Conservation (phyloP, 129 eudicot species). For the Daucus carota region DNA sequence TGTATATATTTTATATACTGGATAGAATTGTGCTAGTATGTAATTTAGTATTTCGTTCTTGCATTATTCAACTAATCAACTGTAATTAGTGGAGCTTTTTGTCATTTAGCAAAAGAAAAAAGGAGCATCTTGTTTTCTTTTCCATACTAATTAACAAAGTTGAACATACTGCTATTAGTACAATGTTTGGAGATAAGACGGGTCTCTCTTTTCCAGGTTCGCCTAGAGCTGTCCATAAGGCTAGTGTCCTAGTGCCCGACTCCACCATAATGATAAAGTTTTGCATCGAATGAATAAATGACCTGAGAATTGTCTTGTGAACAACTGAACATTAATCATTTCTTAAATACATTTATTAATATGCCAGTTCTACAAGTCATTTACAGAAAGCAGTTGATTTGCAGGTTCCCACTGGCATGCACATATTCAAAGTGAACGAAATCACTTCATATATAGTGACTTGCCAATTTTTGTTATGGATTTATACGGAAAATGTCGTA, state of each 20-base stretch:
- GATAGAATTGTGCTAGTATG: not conserved
- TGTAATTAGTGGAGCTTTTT: not conserved
- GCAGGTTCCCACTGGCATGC: slow-evolving; percentile 92
- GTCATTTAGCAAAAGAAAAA: too few species aligned
- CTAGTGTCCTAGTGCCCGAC: too few species aligned
- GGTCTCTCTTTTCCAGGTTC: not conserved
- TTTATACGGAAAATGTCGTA: slow-evolving; percentile 63
- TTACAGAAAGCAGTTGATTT: slow-evolving; percentile 18
- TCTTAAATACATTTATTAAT: not conserved
- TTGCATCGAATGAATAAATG: not conserved
- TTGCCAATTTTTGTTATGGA: slow-evolving; percentile 84
- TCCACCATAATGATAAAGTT: too few species aligned
- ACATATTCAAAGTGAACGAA: slow-evolving; percentile 45
- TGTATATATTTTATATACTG: too few species aligned
- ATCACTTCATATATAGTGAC: slow-evolving; percentile 80
- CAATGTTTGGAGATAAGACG: not conserved
- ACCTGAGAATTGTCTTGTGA: not conserved
- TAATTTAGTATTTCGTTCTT: not conserved
- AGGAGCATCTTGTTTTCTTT: too few species aligned
- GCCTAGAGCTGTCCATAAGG: not conserved
- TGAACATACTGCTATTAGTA: not conserved
- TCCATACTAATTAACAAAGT: not conserved
- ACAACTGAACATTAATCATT: too few species aligned
- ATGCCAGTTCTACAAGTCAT: not conserved
- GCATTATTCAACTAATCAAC: not conserved